These are phyloP conservation scores for Paralagenidium karlingii DNA, from an alignment of 352 stramenopile species.

Conservation along the genomic window DNA sequence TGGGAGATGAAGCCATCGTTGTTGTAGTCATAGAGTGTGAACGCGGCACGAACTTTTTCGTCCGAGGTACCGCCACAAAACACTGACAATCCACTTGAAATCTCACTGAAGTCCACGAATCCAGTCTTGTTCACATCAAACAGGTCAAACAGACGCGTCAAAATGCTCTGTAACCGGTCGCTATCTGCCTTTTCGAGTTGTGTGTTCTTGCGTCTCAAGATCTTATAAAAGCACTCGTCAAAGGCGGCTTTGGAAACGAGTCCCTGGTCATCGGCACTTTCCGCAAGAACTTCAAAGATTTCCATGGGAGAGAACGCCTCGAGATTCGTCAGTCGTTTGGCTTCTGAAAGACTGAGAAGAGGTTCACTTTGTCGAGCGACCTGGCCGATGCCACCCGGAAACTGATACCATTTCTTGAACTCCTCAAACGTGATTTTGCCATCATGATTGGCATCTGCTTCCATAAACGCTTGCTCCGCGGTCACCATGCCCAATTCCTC, in stretches of 20 bases:
- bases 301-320: slow-evolving; percentile 3
- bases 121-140: slow-evolving; percentile 14
- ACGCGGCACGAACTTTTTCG: slow-evolving; percentile 11
- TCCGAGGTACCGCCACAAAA: slow-evolving; percentile 5
- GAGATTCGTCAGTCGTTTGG: slow-evolving; percentile 5
- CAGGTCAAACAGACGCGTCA: slow-evolving; percentile 9
- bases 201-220: no score
- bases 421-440: slow-evolving; percentile 12
- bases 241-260: slow-evolving; percentile 65
- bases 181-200: slow-evolving; percentile 3
- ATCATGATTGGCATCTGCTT: slow-evolving; percentile 11
- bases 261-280: slow-evolving; percentile 6
- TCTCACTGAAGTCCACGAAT: slow-evolving; percentile 12
- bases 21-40: slow-evolving; percentile 14
- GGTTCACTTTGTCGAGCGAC: slow-evolving; percentile 14
- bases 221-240: slow-evolving; percentile 62
- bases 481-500: slow-evolving; percentile 10
- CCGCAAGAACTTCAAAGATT: slow-evolving; percentile 11
- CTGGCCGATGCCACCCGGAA: slow-evolving; percentile 45
- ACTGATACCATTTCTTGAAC: slow-evolving; percentile 12
- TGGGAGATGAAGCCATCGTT: slow-evolving; percentile 15
- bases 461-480: slow-evolving; percentile 10
- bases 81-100: slow-evolving; percentile 8
- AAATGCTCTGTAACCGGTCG: slow-evolving; percentile 1
- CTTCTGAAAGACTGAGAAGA: slow-evolving; percentile 5